A percentile compares a stretch with the other conserved stretches of the same genome.
Conservation (phyloP, 2,329 filamentous ascomycete genomes). For the Pseudogymnoascus sp. region DNA sequence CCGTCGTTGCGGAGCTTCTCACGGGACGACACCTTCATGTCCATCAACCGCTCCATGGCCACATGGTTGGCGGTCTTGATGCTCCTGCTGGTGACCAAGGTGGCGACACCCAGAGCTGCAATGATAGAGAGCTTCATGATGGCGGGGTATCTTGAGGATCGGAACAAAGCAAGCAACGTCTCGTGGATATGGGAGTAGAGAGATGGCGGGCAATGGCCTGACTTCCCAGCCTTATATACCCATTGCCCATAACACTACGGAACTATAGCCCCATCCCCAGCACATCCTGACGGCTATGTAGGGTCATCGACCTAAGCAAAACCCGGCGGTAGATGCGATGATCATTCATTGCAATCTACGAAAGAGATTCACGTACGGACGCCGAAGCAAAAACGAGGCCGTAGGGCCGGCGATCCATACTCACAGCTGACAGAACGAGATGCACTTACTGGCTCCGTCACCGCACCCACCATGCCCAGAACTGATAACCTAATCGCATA, state of each 20-base stretch:
- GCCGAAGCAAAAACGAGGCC: neutral
- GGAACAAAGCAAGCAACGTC: neutral
- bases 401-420: neutral
- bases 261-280: neutral
- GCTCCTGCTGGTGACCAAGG: neutral
- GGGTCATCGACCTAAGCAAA: neutral
- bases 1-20: constrained; percentile 1
- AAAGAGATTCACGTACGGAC: neutral
- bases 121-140: neutral
- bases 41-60: constrained; percentile 4
- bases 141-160: neutral
- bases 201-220: neutral
- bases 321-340: neutral
- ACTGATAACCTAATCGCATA: constrained; percentile 10
- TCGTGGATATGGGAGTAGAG: constrained; percentile 3
- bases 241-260: neutral
- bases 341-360: neutral
- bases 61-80: constrained; percentile 5
- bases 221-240: constrained; percentile 1
- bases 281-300: neutral
- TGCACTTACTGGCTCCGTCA: neutral
- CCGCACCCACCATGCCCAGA: neutral
- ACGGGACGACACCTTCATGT: neutral
- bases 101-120: constrained; percentile 3
- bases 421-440: neutral